Base-by-base conservation (phyloP, 2,329 filamentous ascomycete species). In the Cryphonectria japonica region DNA sequence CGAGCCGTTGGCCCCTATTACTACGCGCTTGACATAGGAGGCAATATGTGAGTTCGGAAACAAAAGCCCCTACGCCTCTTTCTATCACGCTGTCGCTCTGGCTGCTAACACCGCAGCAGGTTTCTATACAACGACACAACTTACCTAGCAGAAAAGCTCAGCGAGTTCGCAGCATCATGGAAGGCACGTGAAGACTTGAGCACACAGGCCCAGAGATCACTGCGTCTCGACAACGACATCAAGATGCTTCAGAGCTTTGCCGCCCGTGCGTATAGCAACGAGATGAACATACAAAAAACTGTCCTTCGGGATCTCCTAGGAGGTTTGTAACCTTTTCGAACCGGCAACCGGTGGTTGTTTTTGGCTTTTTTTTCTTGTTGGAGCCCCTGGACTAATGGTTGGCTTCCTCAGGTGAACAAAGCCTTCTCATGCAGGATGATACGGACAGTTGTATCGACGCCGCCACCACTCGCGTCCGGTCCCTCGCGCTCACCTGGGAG, bases 1-100 rank as follows among this genome's bases (percentile, higher is more conserved):
- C 86, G 93, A 66, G 92, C 93, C 3, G 89, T 94, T 2, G 92
- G 93, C 6, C 89, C 91, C 0, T 88, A 92, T 70, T 93, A 92
- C 76, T 96, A 96, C 78, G 84, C 88, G 0, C 83, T 88, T 19
- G 85, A 89, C 54, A 81, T 83, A 19, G 87, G 86, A 34, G 89
- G 90, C 34, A 91, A 88, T 75, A 92, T 92, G 89, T 91, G 80
- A 78, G 87, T 76, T n/a, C 8, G 9, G 11, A 13, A 11, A 39
- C 37, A 39, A 4, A 50, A n/a, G 6, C 22, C 2, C 8, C 11
- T 39, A 2, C 32, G 26, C 19, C 9, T 41, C 26, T 8, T 7
- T 37, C 29, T 9, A 2, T 19, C 13, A 7, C 19, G 7, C 8
- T 3, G 5, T 39, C 26, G 11, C 16, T 29, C 39, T 32, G 41